A percentile compares a stretch with the other conserved stretches of the same genome.
These are phyloP conservation scores for Termitomyces sp. DNA, from an alignment of 768 basidiomycete species.

Conservation along the genomic window DNA sequence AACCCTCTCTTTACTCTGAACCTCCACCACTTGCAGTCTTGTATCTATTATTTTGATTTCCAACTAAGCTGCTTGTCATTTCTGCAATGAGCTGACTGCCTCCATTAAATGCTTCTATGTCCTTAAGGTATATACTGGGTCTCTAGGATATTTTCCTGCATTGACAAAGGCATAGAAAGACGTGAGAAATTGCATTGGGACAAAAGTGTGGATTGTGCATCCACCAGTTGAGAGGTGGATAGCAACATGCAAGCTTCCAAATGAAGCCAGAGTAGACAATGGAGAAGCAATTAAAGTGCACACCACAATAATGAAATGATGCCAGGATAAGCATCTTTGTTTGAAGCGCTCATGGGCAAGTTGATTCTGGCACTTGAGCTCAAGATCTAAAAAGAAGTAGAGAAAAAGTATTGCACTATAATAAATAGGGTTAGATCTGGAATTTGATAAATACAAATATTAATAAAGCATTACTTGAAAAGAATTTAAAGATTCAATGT, in stretches of 20 bases:
- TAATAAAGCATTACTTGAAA: too few species aligned
- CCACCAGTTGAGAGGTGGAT: conserved; percentile 29
- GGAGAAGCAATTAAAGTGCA: conserved; percentile 23
- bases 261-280: background rate
- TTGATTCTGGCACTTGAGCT: background rate
- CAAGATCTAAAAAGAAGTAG: too few species aligned
- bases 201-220: conserved; percentile 56
- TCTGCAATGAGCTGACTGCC: conserved; percentile 27
- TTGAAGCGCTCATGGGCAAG: background rate
- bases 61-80: background rate
- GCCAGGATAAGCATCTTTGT: conserved; percentile 20
- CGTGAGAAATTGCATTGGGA: conserved; percentile 42
- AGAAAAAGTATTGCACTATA: too few species aligned
- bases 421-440: too few species aligned
- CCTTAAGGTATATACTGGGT: conserved; percentile 29
- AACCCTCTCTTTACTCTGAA: background rate
- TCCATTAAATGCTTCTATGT: conserved; percentile 44
- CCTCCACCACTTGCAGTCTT: background rate
- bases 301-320: conserved; percentile 47
- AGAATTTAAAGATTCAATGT: too few species aligned
- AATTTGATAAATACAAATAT: too few species aligned
- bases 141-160: conserved; percentile 53
- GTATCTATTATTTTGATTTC: background rate
- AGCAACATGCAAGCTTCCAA: background rate
- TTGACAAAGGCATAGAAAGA: conserved; percentile 74